Conservation (phyloP, 2,329 filamentous ascomycete species). For the Rhinocladiella similis region DNA sequence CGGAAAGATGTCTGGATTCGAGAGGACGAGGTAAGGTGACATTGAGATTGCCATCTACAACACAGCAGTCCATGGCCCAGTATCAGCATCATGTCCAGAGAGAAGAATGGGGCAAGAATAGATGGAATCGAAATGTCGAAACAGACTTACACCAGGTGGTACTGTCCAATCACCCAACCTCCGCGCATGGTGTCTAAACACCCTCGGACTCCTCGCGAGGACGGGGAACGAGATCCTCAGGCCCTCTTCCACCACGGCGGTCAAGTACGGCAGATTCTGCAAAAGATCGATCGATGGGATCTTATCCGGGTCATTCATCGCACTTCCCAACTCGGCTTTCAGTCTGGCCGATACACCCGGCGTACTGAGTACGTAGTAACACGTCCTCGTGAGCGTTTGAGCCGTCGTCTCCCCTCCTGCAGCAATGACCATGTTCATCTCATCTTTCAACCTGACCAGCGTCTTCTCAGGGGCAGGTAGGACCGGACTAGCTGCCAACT, state of each 20-base stretch:
- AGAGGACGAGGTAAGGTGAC: slow-evolving; percentile 38
- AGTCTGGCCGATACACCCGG: too few species aligned
- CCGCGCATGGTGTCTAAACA: slow-evolving; percentile 24
- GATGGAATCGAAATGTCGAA: too few species aligned
- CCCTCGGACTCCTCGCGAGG: slow-evolving; percentile 30
- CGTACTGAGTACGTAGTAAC: too few species aligned
- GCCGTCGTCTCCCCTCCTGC: too few species aligned
- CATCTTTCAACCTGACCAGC: slow-evolving; percentile 10
- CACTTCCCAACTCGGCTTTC: slow-evolving; percentile 9
- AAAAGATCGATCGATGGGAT: slow-evolving; percentile 32
- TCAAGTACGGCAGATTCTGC: slow-evolving; percentile 42
- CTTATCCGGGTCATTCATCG: slow-evolving; percentile 12
- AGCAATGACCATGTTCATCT: too few species aligned
- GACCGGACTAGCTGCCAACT: too few species aligned
- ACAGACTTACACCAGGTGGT: slow-evolving; percentile 4
- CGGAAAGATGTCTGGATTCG: slow-evolving; percentile 39
- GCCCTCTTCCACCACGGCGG: slow-evolving; percentile 12
- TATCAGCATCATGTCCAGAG: too few species aligned
- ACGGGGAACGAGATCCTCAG: slow-evolving; percentile 25
- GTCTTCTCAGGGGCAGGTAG: too few species aligned
- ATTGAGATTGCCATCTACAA: slow-evolving; percentile 39
- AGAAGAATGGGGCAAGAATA: too few species aligned
- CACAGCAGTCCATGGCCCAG: too few species aligned
- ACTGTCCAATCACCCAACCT: slow-evolving; percentile 7
- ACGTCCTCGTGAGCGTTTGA: too few species aligned